Percentiles rank a stretch among this genome's conserved stretches.
These are phyloP conservation scores for Fraxinus sp. DNA, from an alignment of 305 asterid genomes.

Conservation along the genomic window DNA sequence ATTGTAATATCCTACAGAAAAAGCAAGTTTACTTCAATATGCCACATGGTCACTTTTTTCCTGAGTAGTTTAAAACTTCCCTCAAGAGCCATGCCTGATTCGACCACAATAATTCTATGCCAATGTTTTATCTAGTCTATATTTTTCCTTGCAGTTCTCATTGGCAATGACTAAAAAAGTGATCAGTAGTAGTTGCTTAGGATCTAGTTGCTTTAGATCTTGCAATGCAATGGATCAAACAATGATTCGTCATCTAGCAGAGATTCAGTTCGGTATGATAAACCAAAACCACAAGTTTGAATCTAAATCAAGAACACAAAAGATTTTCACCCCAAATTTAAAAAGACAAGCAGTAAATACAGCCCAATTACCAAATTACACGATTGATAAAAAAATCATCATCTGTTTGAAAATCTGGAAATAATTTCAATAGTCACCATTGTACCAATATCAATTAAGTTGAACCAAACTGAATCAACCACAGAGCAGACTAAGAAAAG, in stretches of 20 bases:
- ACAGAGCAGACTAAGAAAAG: not conserved
- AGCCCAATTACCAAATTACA: not conserved
- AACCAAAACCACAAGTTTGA: not conserved
- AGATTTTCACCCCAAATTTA: not conserved
- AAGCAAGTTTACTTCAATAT: not conserved
- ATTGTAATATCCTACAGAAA: not conserved
- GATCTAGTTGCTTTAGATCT: not conserved
- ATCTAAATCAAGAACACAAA: not conserved
- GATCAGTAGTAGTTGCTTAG: not conserved
- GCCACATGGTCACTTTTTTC: not conserved
- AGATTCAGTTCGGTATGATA: not conserved
- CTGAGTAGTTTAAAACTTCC: not conserved
- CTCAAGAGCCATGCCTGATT: not conserved
- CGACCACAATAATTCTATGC: not conserved
- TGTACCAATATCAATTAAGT: not conserved
- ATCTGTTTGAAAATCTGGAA: not conserved
- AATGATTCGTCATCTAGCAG: not conserved
- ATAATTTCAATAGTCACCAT: not conserved
- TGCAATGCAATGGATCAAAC: not conserved
- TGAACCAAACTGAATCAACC: not conserved
- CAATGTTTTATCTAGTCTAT: not conserved
- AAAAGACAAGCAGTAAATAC: not conserved
- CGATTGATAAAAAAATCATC: not conserved
- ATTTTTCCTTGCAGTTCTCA: not conserved
- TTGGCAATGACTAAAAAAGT: not conserved